Base-by-base conservation (phyloP, 148 eudicot genomes). In the Vaccinium macrocarpon region DNA sequence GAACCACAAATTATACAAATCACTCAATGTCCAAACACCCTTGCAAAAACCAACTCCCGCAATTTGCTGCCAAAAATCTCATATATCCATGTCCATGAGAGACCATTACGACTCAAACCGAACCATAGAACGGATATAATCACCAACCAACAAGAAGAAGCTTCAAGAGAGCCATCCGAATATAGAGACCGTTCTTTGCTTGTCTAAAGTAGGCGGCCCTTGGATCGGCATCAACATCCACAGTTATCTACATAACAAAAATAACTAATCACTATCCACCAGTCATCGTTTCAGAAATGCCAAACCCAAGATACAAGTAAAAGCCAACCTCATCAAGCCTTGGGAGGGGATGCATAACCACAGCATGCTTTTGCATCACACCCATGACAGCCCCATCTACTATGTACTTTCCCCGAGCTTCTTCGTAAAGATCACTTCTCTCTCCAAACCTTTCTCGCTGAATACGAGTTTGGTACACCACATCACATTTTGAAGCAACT, bases 181-280 rank as follows among this genome's bases (percentile, higher is more conserved):
- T 96, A 76, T 93, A 93, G 82, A 94, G 95, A 48, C 99, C 99
- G 72, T 94, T 96, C 91, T 94, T 96, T 23, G 99, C 99, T 91
- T 96, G 99, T 88, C 99, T 92, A 83, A 94, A 96, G 85, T 96
- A 96, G 19, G 99, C 99, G 56, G 99, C 99, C 82, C 99, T 93
- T 70, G 98, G 97, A 92, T 96, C 99, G 66, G 79, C 86, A 86
- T 96, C 99, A 56, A 96, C 99, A n/a, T 96, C 98, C 81, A 93
- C 95, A 18, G 99, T 93, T 82, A 96, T 96, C 99, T 96, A 86
- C 85, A 88, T 78, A 42, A 32, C 2, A n/a, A 59, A 35, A 29
- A 57, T 56, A 42, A 74, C 51, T 15, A 46, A 74, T 74, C 12
- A 74, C 25, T 74, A 74, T 4, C 48, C 27, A 42, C 1, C 16